A percentile compares a stretch with the other conserved stretches of the same genome.
Evolutionary conservation across 805 yeast genomes (phyloP).

Genomic region (Priceomyces castillae): DNA sequence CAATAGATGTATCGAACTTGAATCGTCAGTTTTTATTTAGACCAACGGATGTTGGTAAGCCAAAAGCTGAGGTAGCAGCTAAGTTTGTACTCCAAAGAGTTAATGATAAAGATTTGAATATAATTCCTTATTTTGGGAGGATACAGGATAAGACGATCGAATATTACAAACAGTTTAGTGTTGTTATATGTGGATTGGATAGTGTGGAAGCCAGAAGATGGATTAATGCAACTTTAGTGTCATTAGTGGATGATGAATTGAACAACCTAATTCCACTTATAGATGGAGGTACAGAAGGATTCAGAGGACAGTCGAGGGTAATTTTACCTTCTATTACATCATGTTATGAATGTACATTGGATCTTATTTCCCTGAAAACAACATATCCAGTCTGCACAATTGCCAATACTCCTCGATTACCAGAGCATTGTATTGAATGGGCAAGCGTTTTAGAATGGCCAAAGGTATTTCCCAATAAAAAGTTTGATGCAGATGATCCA

Average conservation of each 20-base stretch:
- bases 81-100: conserved; percentile 49
- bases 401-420: conserved; percentile 89
- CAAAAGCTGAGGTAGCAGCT: conserved; percentile 69
- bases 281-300: conserved; percentile 96
- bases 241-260: conserved; percentile 53
- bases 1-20: conserved; percentile 71
- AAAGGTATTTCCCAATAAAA: conserved; percentile 38
- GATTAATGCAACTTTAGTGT: conserved; percentile 70
- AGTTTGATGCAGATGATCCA: conserved; percentile 66
- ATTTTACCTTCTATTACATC: conserved; percentile 83
- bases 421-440: conserved; percentile 95
- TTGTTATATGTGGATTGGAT: conserved; percentile 86
- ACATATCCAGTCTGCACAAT: conserved; percentile 91
- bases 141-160: conserved; percentile 57
- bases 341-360: conserved; percentile 90
- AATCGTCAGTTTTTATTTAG: conserved; percentile 76
- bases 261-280: conserved; percentile 48
- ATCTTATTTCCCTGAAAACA: conserved; percentile 59
- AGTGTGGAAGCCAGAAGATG: conserved; percentile 87
- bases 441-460: conserved; percentile 79
- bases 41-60: conserved; percentile 55
- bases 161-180: conserved; percentile 65
- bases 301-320: conserved; percentile 85
- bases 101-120: conserved; percentile 31
- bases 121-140: conserved; percentile 60